Evolutionary conservation across 116 monocot genomes (phyloP).

Genomic region (Posidonia oceanica): DNA sequence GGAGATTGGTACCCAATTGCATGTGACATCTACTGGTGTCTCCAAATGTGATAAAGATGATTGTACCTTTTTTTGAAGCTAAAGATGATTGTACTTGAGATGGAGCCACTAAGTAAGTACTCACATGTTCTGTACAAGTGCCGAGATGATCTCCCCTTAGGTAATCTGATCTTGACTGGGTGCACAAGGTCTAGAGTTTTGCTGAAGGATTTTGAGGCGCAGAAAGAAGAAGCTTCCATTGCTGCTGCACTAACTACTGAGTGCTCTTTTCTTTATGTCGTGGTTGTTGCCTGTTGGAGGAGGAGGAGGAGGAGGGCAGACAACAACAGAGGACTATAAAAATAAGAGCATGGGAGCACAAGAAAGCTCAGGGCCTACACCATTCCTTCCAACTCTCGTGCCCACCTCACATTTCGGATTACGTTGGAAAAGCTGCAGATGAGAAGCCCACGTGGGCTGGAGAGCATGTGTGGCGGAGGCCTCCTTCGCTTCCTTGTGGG

Average conservation of each 20-base stretch:
- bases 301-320: neutral
- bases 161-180: slow-evolving; percentile 9
- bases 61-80: neutral
- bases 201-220: slow-evolving; percentile 30
- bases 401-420: slow-evolving; percentile 6
- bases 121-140: slow-evolving; percentile 10
- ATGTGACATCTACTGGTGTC: no score
- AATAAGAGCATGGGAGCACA: neutral
- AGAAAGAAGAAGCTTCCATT: slow-evolving; percentile 37
- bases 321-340: neutral
- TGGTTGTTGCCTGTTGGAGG: neutral
- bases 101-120: slow-evolving; percentile 3
- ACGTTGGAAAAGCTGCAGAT: neutral
- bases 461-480: neutral
- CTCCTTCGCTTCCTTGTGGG: neutral
- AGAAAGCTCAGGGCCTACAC: neutral
- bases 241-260: neutral
- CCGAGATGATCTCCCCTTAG: neutral
- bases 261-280: neutral
- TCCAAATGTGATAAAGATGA: neutral
- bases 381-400: neutral
- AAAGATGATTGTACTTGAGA: neutral
- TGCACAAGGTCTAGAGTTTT: slow-evolving; percentile 18
- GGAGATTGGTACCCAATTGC: no score
- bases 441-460: neutral